These are phyloP conservation scores for Zygosaccharomyces bisporus DNA, from an alignment of 805 yeast genomes.

Conservation along the genomic window DNA sequence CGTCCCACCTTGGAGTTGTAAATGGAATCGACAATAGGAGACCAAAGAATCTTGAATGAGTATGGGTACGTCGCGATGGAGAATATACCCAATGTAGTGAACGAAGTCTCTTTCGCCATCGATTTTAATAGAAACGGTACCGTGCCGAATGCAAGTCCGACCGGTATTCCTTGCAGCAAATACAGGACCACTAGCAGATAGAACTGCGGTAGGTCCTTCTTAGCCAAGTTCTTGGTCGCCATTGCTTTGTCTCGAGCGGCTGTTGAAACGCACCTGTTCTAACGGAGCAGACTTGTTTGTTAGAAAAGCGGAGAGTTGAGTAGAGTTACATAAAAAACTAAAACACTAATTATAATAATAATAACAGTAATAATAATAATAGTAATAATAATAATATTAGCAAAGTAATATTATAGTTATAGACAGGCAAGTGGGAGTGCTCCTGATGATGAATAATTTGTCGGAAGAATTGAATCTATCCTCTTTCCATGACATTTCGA, in stretches of 20 bases:
- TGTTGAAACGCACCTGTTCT: too few relatives aligned
- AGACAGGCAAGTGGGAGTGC: conserved; percentile 1
- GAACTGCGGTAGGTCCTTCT: conserved; percentile 70
- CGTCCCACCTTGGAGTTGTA: conserved; percentile 69
- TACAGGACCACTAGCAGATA: conserved; percentile 68
- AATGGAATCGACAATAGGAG: conserved; percentile 90
- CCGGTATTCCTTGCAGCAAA: conserved; percentile 92
- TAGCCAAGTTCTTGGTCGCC: conserved; percentile 25
- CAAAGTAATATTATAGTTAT: not conserved
- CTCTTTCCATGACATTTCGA: conserved; percentile 3
- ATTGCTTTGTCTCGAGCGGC: not conserved
- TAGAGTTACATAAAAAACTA: not conserved
- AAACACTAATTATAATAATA: not conserved
- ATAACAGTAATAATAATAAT: not conserved
- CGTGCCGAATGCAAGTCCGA: conserved; percentile 92
- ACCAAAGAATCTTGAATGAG: conserved; percentile 88
- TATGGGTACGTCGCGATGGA: conserved; percentile 93
- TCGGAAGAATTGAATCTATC: not conserved
- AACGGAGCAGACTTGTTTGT: not conserved
- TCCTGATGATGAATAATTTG: conserved; percentile 3
- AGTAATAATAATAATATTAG: not conserved
- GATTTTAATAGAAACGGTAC: conserved; percentile 86
- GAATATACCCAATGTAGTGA: conserved; percentile 86
- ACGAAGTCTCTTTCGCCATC: conserved; percentile 54
- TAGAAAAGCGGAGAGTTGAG: not conserved